Evolutionary conservation across 2,329 filamentous ascomycete genomes (phyloP).

Genomic region (Monilinia fructigena): DNA sequence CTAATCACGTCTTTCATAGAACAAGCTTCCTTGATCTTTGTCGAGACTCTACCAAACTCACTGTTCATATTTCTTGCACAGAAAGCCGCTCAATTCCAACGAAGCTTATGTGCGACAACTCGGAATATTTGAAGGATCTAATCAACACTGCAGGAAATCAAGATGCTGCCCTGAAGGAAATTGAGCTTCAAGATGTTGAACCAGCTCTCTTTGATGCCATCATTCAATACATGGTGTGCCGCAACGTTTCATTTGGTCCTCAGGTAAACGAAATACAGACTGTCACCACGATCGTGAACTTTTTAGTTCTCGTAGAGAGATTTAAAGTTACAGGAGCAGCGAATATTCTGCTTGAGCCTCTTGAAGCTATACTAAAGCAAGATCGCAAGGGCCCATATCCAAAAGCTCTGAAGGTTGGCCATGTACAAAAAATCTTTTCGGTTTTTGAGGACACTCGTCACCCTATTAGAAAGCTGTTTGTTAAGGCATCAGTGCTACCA

Average conservation of each 20-base stretch:
- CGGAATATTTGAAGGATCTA: conserved; percentile 1
- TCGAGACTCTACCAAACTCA: not conserved
- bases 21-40: conserved; percentile 5
- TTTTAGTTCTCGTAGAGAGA: conserved; percentile 2
- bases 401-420: not conserved
- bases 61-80: not conserved
- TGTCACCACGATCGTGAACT: conserved; percentile 7
- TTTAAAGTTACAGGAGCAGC: conserved; percentile 2
- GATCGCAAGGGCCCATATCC: not conserved
- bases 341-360: not conserved
- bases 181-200: conserved; percentile 1
- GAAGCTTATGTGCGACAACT: conserved; percentile 13
- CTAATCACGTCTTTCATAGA: not conserved
- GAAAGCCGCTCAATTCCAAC: conserved; percentile 14
- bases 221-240: conserved; percentile 21
- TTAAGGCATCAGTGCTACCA: conserved; percentile 9
- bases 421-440: conserved; percentile 14
- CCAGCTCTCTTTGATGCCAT: conserved; percentile 19
- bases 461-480: conserved; percentile 22
- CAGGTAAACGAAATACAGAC: not conserved
- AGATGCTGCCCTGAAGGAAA: not conserved
- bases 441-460: not conserved
- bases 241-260: conserved; percentile 4
- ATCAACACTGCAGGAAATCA: not conserved
- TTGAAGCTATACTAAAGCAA: conserved; percentile 17